Evolutionary conservation across 108 stramenopile species (phyloP).

Genomic region (Nitzschia inconspicua): DNA sequence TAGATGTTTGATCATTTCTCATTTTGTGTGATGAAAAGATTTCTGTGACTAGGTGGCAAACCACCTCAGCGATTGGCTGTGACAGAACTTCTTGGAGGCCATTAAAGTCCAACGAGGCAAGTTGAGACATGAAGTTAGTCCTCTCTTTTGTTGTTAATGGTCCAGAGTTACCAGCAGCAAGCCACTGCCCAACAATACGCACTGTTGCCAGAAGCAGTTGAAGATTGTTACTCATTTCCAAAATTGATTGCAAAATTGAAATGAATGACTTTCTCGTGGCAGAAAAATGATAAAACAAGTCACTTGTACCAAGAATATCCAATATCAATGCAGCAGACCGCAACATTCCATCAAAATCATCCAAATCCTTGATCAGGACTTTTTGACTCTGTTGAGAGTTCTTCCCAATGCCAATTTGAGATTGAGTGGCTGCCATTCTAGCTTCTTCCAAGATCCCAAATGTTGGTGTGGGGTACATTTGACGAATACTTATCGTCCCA

Average conservation of each 20-base stretch:
- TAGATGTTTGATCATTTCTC: neutral
- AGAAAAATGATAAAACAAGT: constrained; percentile 47
- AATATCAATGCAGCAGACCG: constrained; percentile 25
- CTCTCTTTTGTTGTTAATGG: constrained; percentile 68
- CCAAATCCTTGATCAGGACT: constrained; percentile 17
- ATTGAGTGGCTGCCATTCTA: neutral
- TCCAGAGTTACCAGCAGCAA: constrained; percentile 25
- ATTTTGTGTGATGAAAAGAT: neutral
- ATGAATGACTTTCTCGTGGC: constrained; percentile 44
- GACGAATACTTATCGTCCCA: constrained; percentile 34
- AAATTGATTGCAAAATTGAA: constrained; percentile 45
- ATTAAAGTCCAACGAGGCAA: constrained; percentile 63
- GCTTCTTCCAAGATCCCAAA: constrained; percentile 58
- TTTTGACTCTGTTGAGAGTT: constrained; percentile 8
- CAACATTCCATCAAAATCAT: constrained; percentile 20
- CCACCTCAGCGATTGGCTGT: constrained; percentile 61
- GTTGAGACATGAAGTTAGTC: constrained; percentile 49
- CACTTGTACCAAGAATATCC: constrained; percentile 46
- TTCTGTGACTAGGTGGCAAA: constrained; percentile 40
- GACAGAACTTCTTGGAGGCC: constrained; percentile 55
- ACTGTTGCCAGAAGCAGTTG: constrained; percentile 60
- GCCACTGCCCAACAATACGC: constrained; percentile 58
- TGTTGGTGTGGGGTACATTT: constrained; percentile 54
- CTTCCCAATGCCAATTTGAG: constrained; percentile 3
- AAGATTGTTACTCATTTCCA: constrained; percentile 63